Percentiles rank a stretch among this genome's conserved stretches.
Evolutionary conservation across 352 stramenopile genomes (phyloP).

Genomic region (Phytophthora kernoviae): DNA sequence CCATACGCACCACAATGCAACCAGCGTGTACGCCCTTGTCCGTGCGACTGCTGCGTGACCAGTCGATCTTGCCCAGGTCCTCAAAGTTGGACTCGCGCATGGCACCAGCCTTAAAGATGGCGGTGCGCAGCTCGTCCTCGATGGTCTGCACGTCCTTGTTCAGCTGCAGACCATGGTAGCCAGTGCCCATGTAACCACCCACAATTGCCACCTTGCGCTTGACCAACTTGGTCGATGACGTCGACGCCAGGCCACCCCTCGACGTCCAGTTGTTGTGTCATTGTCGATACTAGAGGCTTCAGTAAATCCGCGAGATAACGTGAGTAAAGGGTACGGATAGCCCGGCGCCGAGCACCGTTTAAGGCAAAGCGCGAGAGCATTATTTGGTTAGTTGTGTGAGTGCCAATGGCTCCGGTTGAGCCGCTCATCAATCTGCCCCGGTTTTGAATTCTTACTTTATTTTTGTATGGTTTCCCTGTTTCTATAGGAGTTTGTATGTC

Average conservation of each 20-base stretch:
- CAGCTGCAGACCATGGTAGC: constrained; percentile 81
- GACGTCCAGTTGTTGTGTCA: neutral
- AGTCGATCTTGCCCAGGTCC: constrained; percentile 90
- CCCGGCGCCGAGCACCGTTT: constrained; percentile 6
- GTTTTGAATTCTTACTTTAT: neutral
- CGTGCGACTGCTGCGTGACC: constrained; percentile 88
- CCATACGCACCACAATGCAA: constrained; percentile 82
- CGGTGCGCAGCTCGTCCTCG: constrained; percentile 79
- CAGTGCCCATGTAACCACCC: constrained; percentile 80
- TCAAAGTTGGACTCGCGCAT: constrained; percentile 91
- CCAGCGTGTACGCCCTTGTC: constrained; percentile 93
- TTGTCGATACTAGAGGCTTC: neutral
- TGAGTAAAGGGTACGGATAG: constrained; percentile 15
- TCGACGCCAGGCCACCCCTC: constrained; percentile 1
- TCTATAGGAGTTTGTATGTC: neutral
- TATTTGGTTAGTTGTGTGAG: neutral
- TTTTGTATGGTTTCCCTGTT: neutral
- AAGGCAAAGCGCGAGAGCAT: constrained; percentile 35
- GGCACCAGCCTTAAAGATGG: constrained; percentile 78
- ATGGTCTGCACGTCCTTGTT: constrained; percentile 85
- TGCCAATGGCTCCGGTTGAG: neutral
- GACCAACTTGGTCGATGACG: constrained; percentile 38
- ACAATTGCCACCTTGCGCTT: constrained; percentile 92
- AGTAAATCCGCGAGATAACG: constrained; percentile 10
- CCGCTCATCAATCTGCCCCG: neutral